Conservation (phyloP, 108 stramenopile species). For the Fistulifera pelliculosa region DNA sequence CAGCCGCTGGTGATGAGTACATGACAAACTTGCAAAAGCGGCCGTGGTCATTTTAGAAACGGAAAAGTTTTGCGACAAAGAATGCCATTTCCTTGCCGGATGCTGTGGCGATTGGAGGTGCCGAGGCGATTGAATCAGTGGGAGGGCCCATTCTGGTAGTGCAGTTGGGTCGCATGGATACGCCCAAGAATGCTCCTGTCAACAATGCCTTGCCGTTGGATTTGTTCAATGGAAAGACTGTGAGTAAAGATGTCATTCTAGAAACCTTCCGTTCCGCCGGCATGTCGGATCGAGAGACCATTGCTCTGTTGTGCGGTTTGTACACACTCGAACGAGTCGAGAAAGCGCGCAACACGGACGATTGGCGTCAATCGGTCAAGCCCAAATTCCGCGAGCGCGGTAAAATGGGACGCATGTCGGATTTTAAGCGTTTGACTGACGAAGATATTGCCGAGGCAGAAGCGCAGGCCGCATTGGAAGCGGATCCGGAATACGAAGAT, state of each 20-base stretch:
- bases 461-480: slow-evolving; percentile 33
- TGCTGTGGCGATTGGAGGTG: slow-evolving; percentile 70
- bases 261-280: slow-evolving; percentile 53
- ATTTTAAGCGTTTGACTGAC: slow-evolving; percentile 68
- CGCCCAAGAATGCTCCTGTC: slow-evolving; percentile 27
- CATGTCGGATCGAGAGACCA: slow-evolving; percentile 83
- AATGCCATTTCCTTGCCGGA: slow-evolving; percentile 74
- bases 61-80: slow-evolving; percentile 54
- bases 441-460: slow-evolving; percentile 62
- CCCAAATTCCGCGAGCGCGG: slow-evolving; percentile 76
- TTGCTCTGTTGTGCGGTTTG: slow-evolving; percentile 64
- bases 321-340: slow-evolving; percentile 59
- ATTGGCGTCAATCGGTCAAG: slow-evolving; percentile 59
- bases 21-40: slow-evolving; percentile 41
- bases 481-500: slow-evolving; percentile 50
- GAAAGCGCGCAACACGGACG: slow-evolving; percentile 55
- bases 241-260: slow-evolving; percentile 22
- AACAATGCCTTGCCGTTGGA: slow-evolving; percentile 35
- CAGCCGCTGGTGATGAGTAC: slow-evolving; percentile 21
- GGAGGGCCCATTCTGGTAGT: slow-evolving; percentile 73
- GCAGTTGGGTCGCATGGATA: slow-evolving; percentile 69
- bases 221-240: slow-evolving; percentile 47
- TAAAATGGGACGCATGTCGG: slow-evolving; percentile 80
- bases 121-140: slow-evolving; percentile 67
- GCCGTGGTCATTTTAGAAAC: slow-evolving; percentile 44